Evolutionary conservation across 2,329 filamentous ascomycete species (phyloP).

Genomic region (Pseudogymnoascus sp.): DNA sequence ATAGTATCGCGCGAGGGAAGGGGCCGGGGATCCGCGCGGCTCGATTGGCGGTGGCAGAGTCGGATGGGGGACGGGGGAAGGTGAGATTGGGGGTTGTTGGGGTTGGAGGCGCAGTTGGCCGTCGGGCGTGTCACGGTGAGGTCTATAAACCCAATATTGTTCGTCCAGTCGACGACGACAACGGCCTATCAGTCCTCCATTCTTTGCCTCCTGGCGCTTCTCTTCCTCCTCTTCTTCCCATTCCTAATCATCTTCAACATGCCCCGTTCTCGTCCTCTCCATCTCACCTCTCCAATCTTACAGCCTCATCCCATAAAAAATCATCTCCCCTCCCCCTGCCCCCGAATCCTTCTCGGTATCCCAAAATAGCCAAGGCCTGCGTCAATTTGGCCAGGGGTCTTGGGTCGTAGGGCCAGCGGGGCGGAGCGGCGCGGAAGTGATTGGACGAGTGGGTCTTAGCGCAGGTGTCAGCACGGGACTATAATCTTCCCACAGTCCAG

Average conservation of each 20-base stretch:
- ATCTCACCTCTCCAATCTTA: not conserved
- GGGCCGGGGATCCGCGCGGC: not conserved
- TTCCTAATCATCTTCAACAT: not conserved
- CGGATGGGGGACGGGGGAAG: not conserved
- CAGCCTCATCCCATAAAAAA: not conserved
- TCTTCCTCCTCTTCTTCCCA: not conserved
- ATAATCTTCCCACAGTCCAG: not conserved
- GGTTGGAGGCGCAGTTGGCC: not conserved
- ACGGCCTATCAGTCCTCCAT: not conserved
- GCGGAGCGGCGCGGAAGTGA: not conserved
- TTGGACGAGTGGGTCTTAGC: not conserved
- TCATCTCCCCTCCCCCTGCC: not conserved
- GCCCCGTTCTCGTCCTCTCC: not conserved
- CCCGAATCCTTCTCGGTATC: not conserved
- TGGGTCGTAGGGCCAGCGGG: not conserved
- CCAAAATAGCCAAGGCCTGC: constrained; percentile 4
- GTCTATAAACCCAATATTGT: not conserved
- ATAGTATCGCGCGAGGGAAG: not conserved
- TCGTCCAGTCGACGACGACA: not conserved
- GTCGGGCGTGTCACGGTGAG: constrained; percentile 2
- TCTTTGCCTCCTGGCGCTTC: not conserved
- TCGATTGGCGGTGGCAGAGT: constrained; percentile 1
- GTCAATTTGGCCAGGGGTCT: not conserved
- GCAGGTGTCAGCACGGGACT: not conserved
- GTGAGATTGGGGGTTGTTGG: not conserved